Evolutionary conservation across 768 basidiomycete species (phyloP).

Genomic region (Pholiota conissans): DNA sequence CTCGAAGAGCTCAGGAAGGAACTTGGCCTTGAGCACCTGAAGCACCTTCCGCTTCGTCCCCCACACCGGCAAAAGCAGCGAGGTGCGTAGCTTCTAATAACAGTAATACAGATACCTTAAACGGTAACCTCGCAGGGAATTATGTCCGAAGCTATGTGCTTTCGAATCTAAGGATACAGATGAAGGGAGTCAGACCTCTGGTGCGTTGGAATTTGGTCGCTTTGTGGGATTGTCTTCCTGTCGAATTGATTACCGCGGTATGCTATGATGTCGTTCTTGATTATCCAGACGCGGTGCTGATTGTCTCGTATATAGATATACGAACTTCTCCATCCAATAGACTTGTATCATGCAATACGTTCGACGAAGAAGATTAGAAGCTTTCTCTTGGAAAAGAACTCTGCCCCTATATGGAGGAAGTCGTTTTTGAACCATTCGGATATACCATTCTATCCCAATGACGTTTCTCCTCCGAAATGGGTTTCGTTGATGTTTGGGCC

Average conservation of each 20-base stretch:
- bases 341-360: constrained; percentile 32
- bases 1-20: no score
- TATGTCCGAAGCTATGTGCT: neutral
- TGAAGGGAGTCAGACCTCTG: neutral
- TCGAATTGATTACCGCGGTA: neutral
- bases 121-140: neutral
- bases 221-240: neutral
- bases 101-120: no score
- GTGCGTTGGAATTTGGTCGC: neutral
- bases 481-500: constrained; percentile 24
- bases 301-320: constrained; percentile 19
- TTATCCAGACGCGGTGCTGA: no score
- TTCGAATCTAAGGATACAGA: neutral
- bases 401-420: constrained; percentile 24
- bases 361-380: constrained; percentile 25
- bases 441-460: constrained; percentile 20
- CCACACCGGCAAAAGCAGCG: no score
- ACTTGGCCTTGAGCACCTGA: no score
- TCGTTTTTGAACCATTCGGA: constrained; percentile 15
- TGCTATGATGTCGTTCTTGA: neutral
- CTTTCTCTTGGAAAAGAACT: constrained; percentile 23
- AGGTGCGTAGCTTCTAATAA: no score
- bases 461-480: constrained; percentile 24
- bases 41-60: no score
- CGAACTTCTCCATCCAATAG: constrained; percentile 30